These are phyloP conservation scores for Cercospora citrullina DNA, from an alignment of 2,329 filamentous ascomycete species.

Conservation along the genomic window DNA sequence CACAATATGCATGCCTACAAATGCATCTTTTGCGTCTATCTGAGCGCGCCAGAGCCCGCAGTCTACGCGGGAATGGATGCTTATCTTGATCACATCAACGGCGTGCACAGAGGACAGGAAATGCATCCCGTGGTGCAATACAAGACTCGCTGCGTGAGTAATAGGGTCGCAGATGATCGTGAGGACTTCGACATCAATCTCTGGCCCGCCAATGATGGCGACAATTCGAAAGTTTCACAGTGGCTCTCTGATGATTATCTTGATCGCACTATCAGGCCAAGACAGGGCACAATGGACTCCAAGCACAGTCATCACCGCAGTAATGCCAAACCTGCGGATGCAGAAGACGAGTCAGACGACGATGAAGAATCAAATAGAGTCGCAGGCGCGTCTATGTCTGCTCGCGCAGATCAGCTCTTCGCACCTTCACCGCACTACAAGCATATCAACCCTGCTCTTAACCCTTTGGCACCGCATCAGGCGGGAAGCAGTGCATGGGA, in stretches of 20 bases:
- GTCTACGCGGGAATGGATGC: conserved; percentile 36
- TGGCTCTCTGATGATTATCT: conserved; percentile 14
- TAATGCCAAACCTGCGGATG: background rate
- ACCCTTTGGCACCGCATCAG: conserved; percentile 1
- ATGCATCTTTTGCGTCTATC: conserved; percentile 50
- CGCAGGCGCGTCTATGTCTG: background rate
- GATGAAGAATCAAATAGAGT: background rate
- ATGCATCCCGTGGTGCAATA: conserved; percentile 41
- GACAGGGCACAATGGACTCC: background rate
- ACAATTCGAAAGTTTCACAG: background rate
- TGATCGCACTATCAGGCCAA: background rate
- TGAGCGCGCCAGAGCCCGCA: conserved; percentile 26
- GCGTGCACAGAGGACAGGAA: conserved; percentile 36
- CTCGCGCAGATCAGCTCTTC: background rate
- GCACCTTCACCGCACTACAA: background rate
- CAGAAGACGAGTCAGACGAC: background rate
- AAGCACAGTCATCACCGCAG: background rate
- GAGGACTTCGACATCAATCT: conserved; percentile 53
- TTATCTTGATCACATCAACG: conserved; percentile 47
- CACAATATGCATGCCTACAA: conserved; percentile 40
- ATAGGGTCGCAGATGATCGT: conserved; percentile 40
- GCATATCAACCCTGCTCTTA: background rate
- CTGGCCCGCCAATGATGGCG: conserved; percentile 27
- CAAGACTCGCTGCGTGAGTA: conserved; percentile 44
- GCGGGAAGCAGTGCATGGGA: background rate